These are phyloP conservation scores for Ceratopteris richardii DNA, from an alignment of 75 land plant species.

Conservation along the genomic window DNA sequence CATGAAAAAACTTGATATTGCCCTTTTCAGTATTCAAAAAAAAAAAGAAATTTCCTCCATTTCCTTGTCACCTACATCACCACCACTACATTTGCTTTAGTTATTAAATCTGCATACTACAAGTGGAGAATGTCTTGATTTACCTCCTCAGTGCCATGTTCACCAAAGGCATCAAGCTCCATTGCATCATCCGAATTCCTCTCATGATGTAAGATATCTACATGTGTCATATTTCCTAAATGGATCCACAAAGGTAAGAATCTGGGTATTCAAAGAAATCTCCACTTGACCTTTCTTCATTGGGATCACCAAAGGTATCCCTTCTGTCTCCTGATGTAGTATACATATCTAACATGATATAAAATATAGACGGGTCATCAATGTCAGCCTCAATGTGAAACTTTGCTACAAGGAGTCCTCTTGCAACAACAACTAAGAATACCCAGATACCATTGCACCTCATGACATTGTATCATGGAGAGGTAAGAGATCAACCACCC, in stretches of 20 bases:
- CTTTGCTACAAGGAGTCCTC: no score
- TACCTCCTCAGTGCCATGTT: neutral
- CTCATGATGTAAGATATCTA: neutral
- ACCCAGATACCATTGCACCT: no score
- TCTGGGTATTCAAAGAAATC: constrained; percentile 82
- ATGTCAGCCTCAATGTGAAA: no score
- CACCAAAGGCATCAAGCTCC: neutral
- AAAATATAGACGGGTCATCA: no score
- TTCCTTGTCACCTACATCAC: neutral
- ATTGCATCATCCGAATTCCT: no score
- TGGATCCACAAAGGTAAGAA: constrained; percentile 67
- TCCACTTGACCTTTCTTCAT: constrained; percentile 26
- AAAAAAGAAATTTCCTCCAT: neutral
- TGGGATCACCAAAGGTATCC: constrained; percentile 36
- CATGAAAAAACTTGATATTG: no score
- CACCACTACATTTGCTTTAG: neutral
- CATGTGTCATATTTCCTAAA: constrained; percentile 1
- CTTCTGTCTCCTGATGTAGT: no score
- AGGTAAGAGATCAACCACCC: no score
- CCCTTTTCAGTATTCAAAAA: neutral
- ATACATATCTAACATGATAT: no score
- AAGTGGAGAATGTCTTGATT: neutral
- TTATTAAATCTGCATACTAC: neutral
- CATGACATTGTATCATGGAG: no score
- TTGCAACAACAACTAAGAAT: no score